Evolutionary conservation across 345 rosid genomes (phyloP), one percentile per base, ranked within the genome.

Genomic region (Zanthoxylum bungeanum): DNA sequence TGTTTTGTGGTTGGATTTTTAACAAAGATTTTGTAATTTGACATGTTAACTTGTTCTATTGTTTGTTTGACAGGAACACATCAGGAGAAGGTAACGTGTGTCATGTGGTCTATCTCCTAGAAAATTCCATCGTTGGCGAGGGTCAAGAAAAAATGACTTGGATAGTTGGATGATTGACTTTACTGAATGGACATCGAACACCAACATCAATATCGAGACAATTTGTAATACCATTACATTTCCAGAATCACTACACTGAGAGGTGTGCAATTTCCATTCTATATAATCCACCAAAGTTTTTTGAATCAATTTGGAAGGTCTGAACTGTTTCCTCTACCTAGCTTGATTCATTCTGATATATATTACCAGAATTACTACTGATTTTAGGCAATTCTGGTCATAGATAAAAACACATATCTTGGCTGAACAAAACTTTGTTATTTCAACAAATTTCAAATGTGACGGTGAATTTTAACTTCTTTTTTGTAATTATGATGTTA

Each of bases 121-220:
- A 95, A 83, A 95, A 95, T 74, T 84, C 91, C 59, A 81, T 91
- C 77, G 75, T 95, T 9, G 91, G 89, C 77, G 94, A 88, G 71
- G 91, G 91, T 69, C 97, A 92, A 80, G 93, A 91, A 71, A 88
- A 88, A 75, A 92, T 85, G 97, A 78, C 97, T 64, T 92, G 97
- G n/a, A n/a, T n/a, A n/a, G n/a, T n/a, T n/a, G n/a, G 96, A 75
- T 95, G 82, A 82, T 92, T 7, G 99, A 95, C 80, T 95, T 92
- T 78, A 89, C 97, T 46, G 97, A 96, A 1, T 88, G 93, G 93
- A 82, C 99, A 6, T 50, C 86, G 78, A 82, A 68, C 21, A 63
- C 69, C 60, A 85, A 76, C 58, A 67, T 67, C 7, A 72, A 88
- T 2, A 66, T 94, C 76, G 82, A 79, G 70, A 81, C 93, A 52